These are phyloP conservation scores for Fusarium sp. DNA, from an alignment of 2,329 filamentous ascomycete species.

Conservation along the genomic window DNA sequence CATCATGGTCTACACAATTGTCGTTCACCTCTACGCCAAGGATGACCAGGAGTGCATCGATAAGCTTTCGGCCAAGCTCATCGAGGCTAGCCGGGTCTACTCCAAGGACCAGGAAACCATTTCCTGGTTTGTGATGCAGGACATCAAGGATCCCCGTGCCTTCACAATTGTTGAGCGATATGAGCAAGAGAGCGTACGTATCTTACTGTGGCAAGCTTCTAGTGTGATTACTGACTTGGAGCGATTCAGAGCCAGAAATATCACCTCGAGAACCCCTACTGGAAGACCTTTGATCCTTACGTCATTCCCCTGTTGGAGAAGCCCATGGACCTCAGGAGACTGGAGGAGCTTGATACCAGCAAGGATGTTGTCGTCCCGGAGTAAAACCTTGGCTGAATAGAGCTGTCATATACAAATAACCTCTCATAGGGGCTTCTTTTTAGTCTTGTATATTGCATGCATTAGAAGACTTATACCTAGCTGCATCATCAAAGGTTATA, in stretches of 20 bases:
- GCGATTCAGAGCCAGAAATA: constrained; percentile 65
- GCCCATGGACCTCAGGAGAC: constrained; percentile 76
- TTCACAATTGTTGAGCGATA: constrained; percentile 84
- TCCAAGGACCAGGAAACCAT: constrained; percentile 77
- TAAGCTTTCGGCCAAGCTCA: constrained; percentile 77
- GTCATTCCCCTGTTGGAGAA: constrained; percentile 75
- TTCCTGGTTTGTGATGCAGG: constrained; percentile 83
- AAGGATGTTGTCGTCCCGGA: constrained; percentile 58
- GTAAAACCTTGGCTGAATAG: constrained; percentile 11
- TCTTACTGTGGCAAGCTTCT: background rate
- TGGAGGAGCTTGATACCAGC: constrained; percentile 74
- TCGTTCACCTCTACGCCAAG: constrained; percentile 78
- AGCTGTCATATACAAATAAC: background rate
- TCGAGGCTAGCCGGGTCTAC: constrained; percentile 80
- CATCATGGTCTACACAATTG: constrained; percentile 75
- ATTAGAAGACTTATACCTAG: background rate
- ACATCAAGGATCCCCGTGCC: constrained; percentile 72
- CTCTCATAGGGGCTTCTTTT: background rate
- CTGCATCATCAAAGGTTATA: background rate
- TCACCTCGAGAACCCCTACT: constrained; percentile 77
- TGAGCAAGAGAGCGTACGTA: constrained; percentile 70
- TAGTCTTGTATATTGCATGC: background rate
- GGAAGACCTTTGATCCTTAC: constrained; percentile 82
- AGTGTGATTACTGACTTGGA: constrained; percentile 2
- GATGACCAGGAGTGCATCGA: constrained; percentile 71